These are phyloP conservation scores for Canavalia gladiata DNA, from an alignment of 306 rosid species.

Conservation along the genomic window DNA sequence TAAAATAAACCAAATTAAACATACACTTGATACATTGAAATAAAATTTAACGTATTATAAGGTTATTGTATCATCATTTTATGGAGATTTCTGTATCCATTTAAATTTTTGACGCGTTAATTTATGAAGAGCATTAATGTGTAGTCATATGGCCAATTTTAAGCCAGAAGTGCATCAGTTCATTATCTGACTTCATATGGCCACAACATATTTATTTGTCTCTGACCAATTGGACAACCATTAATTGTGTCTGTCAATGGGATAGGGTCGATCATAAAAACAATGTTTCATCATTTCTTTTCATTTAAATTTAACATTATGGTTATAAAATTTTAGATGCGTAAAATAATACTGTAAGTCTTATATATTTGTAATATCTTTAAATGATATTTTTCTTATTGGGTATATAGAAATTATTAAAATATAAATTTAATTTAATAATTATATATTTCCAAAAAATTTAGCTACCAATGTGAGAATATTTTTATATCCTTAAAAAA, in stretches of 20 bases:
- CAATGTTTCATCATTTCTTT: not conserved
- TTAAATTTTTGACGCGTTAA: not conserved
- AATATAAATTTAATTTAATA: no score
- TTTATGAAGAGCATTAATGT: not conserved
- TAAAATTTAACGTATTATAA: not conserved
- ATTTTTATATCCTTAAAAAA: no score
- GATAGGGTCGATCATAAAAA: constrained; percentile 17
- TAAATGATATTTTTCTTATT: not conserved
- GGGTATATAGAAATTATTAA: no score
- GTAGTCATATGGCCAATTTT: not conserved
- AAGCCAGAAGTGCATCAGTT: not conserved
- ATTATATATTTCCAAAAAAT: no score
- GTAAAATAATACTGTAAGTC: not conserved
- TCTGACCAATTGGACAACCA: constrained; percentile 14
- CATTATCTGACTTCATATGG: constrained; percentile 25
- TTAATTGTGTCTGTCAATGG: not conserved
- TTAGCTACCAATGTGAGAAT: no score
- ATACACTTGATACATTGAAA: not conserved
- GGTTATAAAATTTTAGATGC: not conserved
- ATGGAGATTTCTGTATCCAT: not conserved
- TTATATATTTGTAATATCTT: not conserved
- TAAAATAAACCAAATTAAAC: no score
- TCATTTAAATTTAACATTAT: not conserved
- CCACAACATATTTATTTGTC: constrained; percentile 30
- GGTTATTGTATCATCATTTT: not conserved